A percentile compares a stretch with the other conserved stretches of the same genome.
Conservation (phyloP, 2,329 filamentous ascomycete genomes). For the Arachnomyces sp. region DNA sequence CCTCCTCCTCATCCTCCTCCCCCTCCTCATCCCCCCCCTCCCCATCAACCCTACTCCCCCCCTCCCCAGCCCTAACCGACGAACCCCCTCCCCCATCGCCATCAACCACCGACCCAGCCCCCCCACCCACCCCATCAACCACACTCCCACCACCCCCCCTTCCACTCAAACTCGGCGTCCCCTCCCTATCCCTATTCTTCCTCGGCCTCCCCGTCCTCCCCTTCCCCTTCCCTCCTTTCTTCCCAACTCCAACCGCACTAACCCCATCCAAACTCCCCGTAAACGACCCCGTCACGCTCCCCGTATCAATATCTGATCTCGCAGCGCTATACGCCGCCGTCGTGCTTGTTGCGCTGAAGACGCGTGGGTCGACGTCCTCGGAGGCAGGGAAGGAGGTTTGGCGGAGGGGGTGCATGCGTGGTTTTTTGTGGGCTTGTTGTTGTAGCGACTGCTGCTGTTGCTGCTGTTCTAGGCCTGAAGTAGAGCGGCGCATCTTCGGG, state of each 20-base stretch:
- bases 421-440: slow-evolving; percentile 20
- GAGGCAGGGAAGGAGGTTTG: slow-evolving; percentile 38
- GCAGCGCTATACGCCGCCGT: too few species aligned
- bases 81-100: slow-evolving; percentile 26
- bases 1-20: slow-evolving; percentile 43
- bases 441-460: slow-evolving; percentile 21
- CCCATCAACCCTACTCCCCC: slow-evolving; percentile 26
- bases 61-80: slow-evolving; percentile 13
- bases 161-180: slow-evolving; percentile 18
- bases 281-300: slow-evolving; percentile 35
- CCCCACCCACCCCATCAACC: slow-evolving; percentile 14
- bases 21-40: slow-evolving; percentile 41
- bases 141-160: slow-evolving; percentile 17
- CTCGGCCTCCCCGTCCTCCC: slow-evolving; percentile 31
- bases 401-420: slow-evolving; percentile 38
- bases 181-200: slow-evolving; percentile 27
- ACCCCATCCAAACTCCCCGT: slow-evolving; percentile 32
- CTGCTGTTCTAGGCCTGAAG: slow-evolving; percentile 12
- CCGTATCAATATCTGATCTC: slow-evolving; percentile 20
- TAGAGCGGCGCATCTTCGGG: too few species aligned
- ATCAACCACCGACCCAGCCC: slow-evolving; percentile 21
- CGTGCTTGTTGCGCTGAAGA: slow-evolving; percentile 23
- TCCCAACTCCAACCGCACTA: slow-evolving; percentile 25
- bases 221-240: slow-evolving; percentile 26
- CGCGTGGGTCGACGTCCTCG: slow-evolving; percentile 23